phyloP scores from a whole-genome alignment of 805 yeast species.

The Wickerhamiella kazuoi region DNA sequence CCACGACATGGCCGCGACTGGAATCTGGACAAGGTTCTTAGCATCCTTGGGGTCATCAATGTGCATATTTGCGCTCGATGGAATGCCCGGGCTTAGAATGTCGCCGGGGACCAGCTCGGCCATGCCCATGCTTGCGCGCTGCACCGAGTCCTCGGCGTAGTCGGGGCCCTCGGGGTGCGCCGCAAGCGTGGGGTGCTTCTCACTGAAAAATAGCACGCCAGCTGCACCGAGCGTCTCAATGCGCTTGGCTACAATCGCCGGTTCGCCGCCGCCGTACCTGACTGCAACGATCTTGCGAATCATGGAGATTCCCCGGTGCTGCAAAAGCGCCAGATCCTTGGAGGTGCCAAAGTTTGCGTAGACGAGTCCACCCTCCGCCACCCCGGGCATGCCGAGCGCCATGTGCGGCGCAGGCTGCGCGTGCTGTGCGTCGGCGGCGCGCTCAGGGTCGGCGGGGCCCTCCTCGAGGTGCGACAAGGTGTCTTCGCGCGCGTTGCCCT shows the following conservation, averaged over 20 bases:
- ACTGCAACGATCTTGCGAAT: conserved; percentile 41
- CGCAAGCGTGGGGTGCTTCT: conserved; percentile 15
- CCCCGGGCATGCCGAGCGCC: conserved; percentile 49
- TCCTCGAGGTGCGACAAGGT: conserved; percentile 23
- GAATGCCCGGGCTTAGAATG: conserved; percentile 63
- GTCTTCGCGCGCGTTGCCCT: conserved; percentile 16
- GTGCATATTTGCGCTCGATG: conserved; percentile 27
- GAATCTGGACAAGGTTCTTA: conserved; percentile 50
- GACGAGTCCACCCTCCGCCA: conserved; percentile 33
- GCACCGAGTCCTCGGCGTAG: conserved; percentile 30
- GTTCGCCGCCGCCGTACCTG: conserved; percentile 36
- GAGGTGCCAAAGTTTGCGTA: conserved; percentile 52
- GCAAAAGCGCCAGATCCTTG: conserved; percentile 29
- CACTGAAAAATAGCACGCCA: conserved; percentile 53
- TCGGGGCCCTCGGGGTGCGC: conserved; percentile 21
- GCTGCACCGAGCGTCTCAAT: conserved; percentile 42
- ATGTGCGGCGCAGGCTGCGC: conserved; percentile 17
- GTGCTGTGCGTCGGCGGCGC: conserved; percentile 14
- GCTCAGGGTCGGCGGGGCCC: conserved; percentile 21
- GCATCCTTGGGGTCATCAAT: conserved; percentile 30
- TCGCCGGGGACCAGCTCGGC: conserved; percentile 58
- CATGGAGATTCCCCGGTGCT: conserved; percentile 24
- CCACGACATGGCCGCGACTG: conserved; percentile 63
- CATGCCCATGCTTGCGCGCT: conserved; percentile 25
- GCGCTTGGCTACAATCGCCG: conserved; percentile 32